Conservation (phyloP, 257 asterid species). For the Solanum lycopersicoides region DNA sequence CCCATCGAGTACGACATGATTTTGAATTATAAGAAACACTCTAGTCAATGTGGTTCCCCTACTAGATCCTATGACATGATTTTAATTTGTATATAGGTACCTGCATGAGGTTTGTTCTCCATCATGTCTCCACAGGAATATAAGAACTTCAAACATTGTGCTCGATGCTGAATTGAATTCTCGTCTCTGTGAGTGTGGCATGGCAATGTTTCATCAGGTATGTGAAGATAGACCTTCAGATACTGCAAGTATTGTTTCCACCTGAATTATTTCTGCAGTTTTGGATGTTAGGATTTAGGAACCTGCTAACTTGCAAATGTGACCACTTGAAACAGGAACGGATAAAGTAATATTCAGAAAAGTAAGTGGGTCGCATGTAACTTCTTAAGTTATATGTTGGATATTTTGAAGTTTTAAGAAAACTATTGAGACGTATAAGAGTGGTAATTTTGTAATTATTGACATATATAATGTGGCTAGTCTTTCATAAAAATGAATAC, state of each 20-base stretch:
- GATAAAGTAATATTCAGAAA: neutral
- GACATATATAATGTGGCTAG: neutral
- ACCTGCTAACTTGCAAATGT: neutral
- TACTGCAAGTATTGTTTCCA: neutral
- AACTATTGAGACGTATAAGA: neutral
- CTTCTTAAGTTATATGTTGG: neutral
- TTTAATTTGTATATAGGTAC: conserved; percentile 22
- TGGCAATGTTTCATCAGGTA: conserved; percentile 33
- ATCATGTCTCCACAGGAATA: conserved; percentile 33
- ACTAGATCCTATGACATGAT: neutral
- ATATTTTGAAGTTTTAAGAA: neutral
- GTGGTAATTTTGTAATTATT: neutral
- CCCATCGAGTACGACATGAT: neutral
- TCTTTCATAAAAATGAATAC: neutral
- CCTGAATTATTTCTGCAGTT: neutral
- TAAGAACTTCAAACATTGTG: conserved; percentile 49
- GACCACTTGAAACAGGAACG: neutral
- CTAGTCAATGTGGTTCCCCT: neutral
- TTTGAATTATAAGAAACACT: neutral
- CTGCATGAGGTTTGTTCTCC: conserved; percentile 62
- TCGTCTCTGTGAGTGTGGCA: conserved; percentile 47
- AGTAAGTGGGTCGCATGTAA: neutral
- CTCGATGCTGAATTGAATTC: conserved; percentile 49
- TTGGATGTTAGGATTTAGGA: neutral
- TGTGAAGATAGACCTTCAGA: neutral